Evolutionary conservation across 371 early-diverging fungal genomes (phyloP), one percentile per base, ranked within the genome.

Genomic region (Mucor piriformis): DNA sequence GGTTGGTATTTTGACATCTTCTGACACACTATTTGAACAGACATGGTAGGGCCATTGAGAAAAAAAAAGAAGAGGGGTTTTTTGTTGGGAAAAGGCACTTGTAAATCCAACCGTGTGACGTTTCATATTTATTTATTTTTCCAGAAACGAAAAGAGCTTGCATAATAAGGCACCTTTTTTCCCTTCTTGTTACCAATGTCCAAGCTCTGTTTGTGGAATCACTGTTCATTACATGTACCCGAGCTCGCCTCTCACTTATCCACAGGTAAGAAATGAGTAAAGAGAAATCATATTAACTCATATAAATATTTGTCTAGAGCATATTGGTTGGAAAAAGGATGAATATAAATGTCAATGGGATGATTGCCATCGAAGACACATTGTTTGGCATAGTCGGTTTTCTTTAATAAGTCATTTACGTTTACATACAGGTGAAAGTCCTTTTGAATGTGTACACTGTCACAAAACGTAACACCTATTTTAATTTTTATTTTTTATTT

Each of bases 381-480:
- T 43, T 21, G 8, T 16, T 21, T 43, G 43, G 43, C 18, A 43
- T 21, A 43, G 23, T 21, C 43, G 43, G 5, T 43, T 43, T 11
- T 43, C 43, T 21, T 43, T 43, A 20, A 20, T 20, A 4, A 43
- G 12, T 12, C 43, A 43, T 43, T 18, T 43, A 21, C 43, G 21
- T 21, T 43, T 43, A 18, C 43, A 43, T 21, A 21, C 43, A 21
- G 43, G 43, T 21, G 43, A 43, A 43, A 43, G 43, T 43, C 43
- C 43, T 20, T 43, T 18, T 20, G 43, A 43, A 43, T 43, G 43
- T 43, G 8, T 6, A 20, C 23, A 43, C 43, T 43, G 43, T 21
- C 23, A 43, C 23, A 43, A 43, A 43, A 43, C 43, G 43, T 43
- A 43, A 18, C 6, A 21, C 15, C 6, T 38, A 6, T 38, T n/a